phyloP scores from a whole-genome alignment of 2,329 filamentous ascomycete species.

The Penicillium concentricum region DNA sequence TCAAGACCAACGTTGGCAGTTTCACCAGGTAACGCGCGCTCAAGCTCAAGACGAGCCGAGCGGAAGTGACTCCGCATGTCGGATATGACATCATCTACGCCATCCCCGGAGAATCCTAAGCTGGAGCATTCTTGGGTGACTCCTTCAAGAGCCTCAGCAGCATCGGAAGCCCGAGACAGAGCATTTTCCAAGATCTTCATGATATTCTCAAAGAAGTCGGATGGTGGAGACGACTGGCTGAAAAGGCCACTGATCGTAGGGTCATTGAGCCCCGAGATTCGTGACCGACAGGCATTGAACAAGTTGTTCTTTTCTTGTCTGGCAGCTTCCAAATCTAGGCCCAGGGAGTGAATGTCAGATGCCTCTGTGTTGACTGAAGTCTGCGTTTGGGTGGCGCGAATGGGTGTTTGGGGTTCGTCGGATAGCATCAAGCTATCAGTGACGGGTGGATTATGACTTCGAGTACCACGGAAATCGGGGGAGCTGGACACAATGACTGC shows the following conservation, averaged over 20 bases:
- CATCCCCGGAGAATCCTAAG: conserved; percentile 41
- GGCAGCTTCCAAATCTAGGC: conserved; percentile 39
- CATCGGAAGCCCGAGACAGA: conserved; percentile 40
- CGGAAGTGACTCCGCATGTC: conserved; percentile 43
- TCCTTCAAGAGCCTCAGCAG: conserved; percentile 35
- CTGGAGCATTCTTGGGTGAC: conserved; percentile 37
- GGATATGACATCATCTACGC: conserved; percentile 32
- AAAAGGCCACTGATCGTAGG: conserved; percentile 20
- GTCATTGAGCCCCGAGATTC: conserved; percentile 25
- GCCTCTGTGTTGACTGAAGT: conserved; percentile 12
- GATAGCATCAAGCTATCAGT: conserved; percentile 22
- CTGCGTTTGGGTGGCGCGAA: not conserved
- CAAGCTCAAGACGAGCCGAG: conserved; percentile 45
- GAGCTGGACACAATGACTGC: conserved; percentile 34
- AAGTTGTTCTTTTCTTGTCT: conserved; percentile 41
- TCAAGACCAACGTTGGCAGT: conserved; percentile 38
- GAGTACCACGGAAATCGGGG: conserved; percentile 28
- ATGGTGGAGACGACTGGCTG: conserved; percentile 36
- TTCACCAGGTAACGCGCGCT: conserved; percentile 46
- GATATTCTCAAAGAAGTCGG: conserved; percentile 40
- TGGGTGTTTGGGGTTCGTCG: not conserved
- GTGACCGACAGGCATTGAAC: conserved; percentile 41
- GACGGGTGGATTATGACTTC: conserved; percentile 4
- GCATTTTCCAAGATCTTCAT: conserved; percentile 37
- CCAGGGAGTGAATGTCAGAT: conserved; percentile 31